Percentiles rank a stretch among this genome's conserved stretches.
Conservation (phyloP, 768 basidiomycete genomes). For the Suillus brevipes region DNA sequence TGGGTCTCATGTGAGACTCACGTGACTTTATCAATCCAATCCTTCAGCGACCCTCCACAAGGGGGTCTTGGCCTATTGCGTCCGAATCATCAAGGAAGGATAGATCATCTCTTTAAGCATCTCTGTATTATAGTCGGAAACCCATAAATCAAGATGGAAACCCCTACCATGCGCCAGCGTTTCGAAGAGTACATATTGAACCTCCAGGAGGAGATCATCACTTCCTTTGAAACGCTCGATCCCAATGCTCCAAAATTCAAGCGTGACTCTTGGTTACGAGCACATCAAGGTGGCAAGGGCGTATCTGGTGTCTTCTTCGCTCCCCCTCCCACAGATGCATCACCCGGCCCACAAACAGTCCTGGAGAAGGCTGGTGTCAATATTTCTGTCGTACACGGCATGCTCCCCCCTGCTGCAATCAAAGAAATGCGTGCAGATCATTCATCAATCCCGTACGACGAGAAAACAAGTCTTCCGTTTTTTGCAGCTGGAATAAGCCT, state of each 20-base stretch:
- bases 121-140: background rate
- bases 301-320: constrained; percentile 80
- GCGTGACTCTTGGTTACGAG: constrained; percentile 76
- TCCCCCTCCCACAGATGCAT: constrained; percentile 27
- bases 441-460: constrained; percentile 63
- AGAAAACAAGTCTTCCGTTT: constrained; percentile 74
- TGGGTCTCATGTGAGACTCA: constrained; percentile 9
- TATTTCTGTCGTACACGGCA: constrained; percentile 87
- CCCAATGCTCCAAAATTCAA: constrained; percentile 69
- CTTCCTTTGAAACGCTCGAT: constrained; percentile 77
- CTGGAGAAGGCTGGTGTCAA: constrained; percentile 98
- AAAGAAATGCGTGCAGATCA: constrained; percentile 96
- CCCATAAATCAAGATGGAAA: constrained; percentile 14
- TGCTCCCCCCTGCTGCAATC: constrained; percentile 85
- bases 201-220: constrained; percentile 81
- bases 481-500: constrained; percentile 91
- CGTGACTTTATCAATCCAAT: constrained; percentile 24
- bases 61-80: background rate
- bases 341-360: constrained; percentile 45
- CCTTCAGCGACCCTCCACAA: background rate
- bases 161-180: constrained; percentile 63
- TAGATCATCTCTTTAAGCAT: background rate
- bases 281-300: constrained; percentile 63
- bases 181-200: constrained; percentile 73
- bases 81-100: background rate